Conservation (phyloP, 148 eudicot species). For the Fagopyrum esculentum region DNA sequence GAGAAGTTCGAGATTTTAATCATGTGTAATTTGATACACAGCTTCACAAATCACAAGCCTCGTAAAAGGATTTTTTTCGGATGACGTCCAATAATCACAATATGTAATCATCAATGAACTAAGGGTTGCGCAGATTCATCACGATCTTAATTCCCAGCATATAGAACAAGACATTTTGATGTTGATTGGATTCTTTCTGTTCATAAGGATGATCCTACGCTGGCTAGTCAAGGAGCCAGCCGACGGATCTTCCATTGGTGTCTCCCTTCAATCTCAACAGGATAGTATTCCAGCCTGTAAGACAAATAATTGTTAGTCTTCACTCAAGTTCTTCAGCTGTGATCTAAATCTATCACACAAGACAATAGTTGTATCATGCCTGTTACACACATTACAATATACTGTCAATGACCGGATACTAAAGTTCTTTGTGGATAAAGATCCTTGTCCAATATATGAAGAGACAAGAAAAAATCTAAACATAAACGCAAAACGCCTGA, state of each 20-base stretch:
- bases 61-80: neutral
- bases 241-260: slow-evolving; percentile 56
- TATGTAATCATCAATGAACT: neutral
- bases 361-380: neutral
- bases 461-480: neutral
- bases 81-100: neutral
- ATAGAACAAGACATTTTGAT: neutral
- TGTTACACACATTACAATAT: neutral
- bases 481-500: neutral
- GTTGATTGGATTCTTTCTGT: neutral
- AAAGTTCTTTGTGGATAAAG: too few relatives aligned
- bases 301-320: neutral
- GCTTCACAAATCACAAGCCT: too few relatives aligned
- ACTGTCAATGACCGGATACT: neutral
- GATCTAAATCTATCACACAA: neutral
- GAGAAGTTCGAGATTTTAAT: too few relatives aligned
- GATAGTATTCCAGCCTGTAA: slow-evolving; percentile 62
- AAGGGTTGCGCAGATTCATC: neutral
- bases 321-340: neutral
- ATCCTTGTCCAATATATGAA: too few relatives aligned
- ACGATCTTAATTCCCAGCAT: neutral
- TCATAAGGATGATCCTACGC: slow-evolving; percentile 39
- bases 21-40: too few relatives aligned
- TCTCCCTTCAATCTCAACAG: slow-evolving; percentile 41
- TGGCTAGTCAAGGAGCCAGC: slow-evolving; percentile 73